A percentile compares a stretch with the other conserved stretches of the same genome.
Evolutionary conservation across 2,329 filamentous ascomycete genomes (phyloP).

Genomic region (Penicillium sp.): DNA sequence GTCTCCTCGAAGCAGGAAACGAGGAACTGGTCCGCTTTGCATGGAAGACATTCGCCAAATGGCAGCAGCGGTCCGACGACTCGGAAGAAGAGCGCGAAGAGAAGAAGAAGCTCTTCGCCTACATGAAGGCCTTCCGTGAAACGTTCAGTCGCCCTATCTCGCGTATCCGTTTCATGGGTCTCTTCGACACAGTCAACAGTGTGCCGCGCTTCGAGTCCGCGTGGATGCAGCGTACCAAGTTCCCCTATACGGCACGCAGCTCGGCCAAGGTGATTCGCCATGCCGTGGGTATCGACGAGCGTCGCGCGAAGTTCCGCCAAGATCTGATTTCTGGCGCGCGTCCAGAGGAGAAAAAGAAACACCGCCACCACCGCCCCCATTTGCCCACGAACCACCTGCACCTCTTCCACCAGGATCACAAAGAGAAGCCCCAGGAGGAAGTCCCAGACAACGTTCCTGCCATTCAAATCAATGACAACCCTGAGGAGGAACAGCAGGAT

Average conservation of each 20-base stretch:
- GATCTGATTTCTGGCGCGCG: conserved; percentile 52
- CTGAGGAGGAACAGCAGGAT: conserved; percentile 2
- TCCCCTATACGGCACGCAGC: conserved; percentile 58
- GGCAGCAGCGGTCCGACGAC: conserved; percentile 37
- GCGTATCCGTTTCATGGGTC: conserved; percentile 70
- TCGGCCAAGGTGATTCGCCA: conserved; percentile 56
- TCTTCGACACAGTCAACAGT: conserved; percentile 81
- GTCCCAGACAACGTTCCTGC: conserved; percentile 26
- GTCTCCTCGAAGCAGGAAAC: conserved; percentile 75
- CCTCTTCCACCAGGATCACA: conserved; percentile 18
- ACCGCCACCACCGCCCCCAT: conserved; percentile 19
- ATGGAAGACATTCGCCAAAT: conserved; percentile 59
- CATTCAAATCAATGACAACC: conserved; percentile 33
- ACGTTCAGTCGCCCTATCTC: conserved; percentile 75
- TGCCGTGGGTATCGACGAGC: conserved; percentile 58
- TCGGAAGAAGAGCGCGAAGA: conserved; percentile 30
- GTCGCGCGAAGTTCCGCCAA: conserved; percentile 58
- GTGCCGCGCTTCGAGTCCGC: conserved; percentile 72
- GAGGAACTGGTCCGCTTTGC: conserved; percentile 82
- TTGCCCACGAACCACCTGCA: conserved; percentile 24
- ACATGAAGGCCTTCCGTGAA: conserved; percentile 76
- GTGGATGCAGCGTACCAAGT: conserved; percentile 73
- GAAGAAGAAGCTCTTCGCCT: conserved; percentile 59
- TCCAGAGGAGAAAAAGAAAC: conserved; percentile 19
- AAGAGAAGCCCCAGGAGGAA: conserved; percentile 9